phyloP scores from a whole-genome alignment of 148 eudicot genomes.

The Rhododendron molle region DNA sequence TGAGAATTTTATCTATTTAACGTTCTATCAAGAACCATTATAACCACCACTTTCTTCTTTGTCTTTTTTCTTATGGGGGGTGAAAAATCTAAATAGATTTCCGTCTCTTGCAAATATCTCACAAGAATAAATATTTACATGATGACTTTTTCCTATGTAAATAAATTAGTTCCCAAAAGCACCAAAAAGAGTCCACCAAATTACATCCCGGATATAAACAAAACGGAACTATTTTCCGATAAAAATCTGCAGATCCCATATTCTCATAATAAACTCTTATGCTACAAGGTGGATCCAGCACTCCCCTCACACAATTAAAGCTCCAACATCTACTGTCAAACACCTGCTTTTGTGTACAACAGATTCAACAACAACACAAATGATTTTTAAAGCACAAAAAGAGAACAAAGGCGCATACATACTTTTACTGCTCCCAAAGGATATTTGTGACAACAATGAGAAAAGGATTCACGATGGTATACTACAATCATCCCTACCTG shows the following conservation, averaged over 20 bases:
- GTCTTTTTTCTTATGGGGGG: background rate
- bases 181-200: background rate
- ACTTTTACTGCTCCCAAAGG: background rate
- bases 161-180: background rate
- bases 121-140: background rate
- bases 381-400: background rate
- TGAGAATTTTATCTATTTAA: background rate
- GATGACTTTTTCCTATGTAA: background rate
- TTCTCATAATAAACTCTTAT: background rate
- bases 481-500: slow-evolving; percentile 44
- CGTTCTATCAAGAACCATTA: background rate
- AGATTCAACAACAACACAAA: background rate
- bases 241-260: background rate
- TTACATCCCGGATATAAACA: background rate
- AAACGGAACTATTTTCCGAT: background rate
- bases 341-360: background rate
- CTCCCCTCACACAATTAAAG: background rate
- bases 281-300: background rate
- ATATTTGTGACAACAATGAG: background rate
- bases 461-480: background rate
- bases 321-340: background rate
- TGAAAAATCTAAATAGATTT: background rate
- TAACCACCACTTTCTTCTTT: background rate
- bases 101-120: background rate
- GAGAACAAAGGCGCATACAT: background rate